Evolutionary conservation across 2,329 filamentous ascomycete genomes (phyloP).

Genomic region (Coleophoma crateriformis): DNA sequence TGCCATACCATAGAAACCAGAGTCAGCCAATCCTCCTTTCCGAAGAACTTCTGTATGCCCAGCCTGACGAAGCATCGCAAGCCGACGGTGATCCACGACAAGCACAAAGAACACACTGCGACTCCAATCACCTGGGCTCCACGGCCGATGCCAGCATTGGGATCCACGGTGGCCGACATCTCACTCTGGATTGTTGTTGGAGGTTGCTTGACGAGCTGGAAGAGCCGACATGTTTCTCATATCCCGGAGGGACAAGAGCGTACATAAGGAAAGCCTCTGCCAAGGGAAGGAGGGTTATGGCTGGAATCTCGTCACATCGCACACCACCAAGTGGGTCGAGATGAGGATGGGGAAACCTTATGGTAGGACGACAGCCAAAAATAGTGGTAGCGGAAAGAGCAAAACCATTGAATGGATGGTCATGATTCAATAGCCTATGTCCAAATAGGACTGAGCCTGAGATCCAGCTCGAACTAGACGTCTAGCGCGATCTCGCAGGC

Average conservation of each 20-base stretch:
- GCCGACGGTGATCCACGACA: constrained; percentile 26
- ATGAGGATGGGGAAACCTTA: too few species aligned
- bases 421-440: too few species aligned
- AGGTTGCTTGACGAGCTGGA: too few species aligned
- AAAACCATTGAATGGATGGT: too few species aligned
- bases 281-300: constrained; percentile 18
- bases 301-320: background rate
- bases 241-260: background rate
- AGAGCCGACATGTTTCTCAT: too few species aligned
- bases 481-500: too few species aligned
- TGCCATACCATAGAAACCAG: constrained; percentile 18
- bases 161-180: background rate
- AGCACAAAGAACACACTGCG: constrained; percentile 26
- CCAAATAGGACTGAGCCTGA: too few species aligned
- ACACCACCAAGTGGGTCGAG: background rate
- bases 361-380: too few species aligned
- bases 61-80: constrained; percentile 24
- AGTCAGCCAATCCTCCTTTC: constrained; percentile 25
- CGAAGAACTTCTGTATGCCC: constrained; percentile 21
- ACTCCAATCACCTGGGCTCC: constrained; percentile 23
- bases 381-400: too few species aligned
- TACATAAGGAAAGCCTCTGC: background rate
- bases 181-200: too few species aligned
- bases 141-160: constrained; percentile 11
- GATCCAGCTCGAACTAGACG: too few species aligned